Evolutionary conservation across 2,329 filamentous ascomycete species (phyloP), one percentile per base, ranked within the genome.

Genomic region (Monosporascus cannonballus): DNA sequence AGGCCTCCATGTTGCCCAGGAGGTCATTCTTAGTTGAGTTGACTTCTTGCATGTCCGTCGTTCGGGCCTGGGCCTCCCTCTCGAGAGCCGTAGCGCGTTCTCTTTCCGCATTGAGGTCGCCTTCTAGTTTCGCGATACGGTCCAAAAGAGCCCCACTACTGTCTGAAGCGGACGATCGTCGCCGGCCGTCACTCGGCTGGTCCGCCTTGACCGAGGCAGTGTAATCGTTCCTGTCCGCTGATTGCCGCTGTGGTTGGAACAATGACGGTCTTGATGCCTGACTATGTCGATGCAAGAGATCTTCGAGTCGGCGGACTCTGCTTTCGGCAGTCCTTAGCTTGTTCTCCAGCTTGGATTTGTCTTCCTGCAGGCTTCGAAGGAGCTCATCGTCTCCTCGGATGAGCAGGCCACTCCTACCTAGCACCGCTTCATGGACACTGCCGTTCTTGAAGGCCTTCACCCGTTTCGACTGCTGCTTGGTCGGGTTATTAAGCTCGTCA

Each of bases 401-500:
- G 62, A 96, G 73, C 9, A 96, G 79, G 1, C 90, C 93, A 59
- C 89, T 95, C 63, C 87, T 84, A n/a, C 90, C 90, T 56, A 96
- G 80, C 3, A 83, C 84, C n/a, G 87, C 86, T 67, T 97, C 94
- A 63, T 96, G 91, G 38, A 97, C 81, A 65, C 94, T 97, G 17
- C 94, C 94, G 65, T 95, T 94, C 67, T 96, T 96, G 76, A 99
- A 97, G 5, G 90, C 91, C 68, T 93, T 96, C 6, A 94, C 83
- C 53, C 90, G 84, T 69, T 90, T 92, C 55, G 86, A 83, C 66
- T 96, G 92, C 67, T 94, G 90, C 61, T 87, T 90, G 0, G 90
- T 94, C 3, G 93, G 91, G 52, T 81, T 83, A 66, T 86, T 86
- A 15, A 97, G 77, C 51, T 96, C 91, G 55, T 85, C 84, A 54